Evolutionary conservation across 2,329 filamentous ascomycete species (phyloP), one percentile per base, ranked within the genome.

Genomic region (Aspergillus ochraceus): DNA sequence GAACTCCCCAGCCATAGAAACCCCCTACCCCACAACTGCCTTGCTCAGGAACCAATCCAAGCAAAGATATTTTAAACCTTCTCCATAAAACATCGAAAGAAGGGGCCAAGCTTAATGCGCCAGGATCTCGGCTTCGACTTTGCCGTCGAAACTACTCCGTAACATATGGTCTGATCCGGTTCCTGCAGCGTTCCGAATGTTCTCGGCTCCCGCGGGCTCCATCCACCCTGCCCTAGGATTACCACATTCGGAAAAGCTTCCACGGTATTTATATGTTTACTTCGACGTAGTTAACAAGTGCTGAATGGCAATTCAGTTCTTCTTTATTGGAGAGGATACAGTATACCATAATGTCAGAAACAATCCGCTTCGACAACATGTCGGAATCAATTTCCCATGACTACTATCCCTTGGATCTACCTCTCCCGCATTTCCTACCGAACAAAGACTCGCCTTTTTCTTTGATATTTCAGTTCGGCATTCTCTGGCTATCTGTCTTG

Each of bases 371-470:
- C 20, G 49, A 20, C 26, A 49, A 56, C 17, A 59, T 52, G 52
- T 50, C 57, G 2, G 14, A 24, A 1, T 32, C 36, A 11, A n/a
- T 49, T 20, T 30, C 60, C 19, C 87, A 90, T 71, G 86, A 86
- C 0, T 91, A 88, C 77, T 90, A 87, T 68, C 89, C 89, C 3
- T 70, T 85, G 24, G 81, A 83, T 49, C 80, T 84, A 46, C 75
- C 78, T 17, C 82, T 91, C 54, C 66, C 81, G 1, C 81, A 80
- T 60, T 90, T 88, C 72, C 76, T 85, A 29, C 81, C 85, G 59
- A 91, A 91, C 67, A 81, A 84, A 52, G 81, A 82, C 68, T 78
- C 79, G 42, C 83, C 87, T 4, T 68, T 80, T 0, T 77, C 81
- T 6, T 79, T 91, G 3, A 80, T 90, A 9, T 73, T 73, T 42